Conservation (phyloP, 495 filamentous ascomycete genomes). For the Aspergillus steynii region DNA sequence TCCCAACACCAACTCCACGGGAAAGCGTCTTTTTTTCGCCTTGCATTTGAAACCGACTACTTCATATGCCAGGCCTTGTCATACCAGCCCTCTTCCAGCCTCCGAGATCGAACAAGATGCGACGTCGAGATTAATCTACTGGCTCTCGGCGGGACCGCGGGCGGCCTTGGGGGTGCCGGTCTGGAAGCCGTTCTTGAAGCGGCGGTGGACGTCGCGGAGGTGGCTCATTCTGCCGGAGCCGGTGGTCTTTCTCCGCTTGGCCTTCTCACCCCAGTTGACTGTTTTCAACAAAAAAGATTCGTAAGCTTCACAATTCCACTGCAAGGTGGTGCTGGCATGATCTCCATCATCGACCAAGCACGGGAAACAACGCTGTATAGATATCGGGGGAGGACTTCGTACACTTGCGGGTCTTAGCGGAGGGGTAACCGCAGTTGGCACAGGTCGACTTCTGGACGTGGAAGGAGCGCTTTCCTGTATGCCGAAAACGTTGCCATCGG, state of each 20-base stretch:
- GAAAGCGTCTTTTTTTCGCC: slow-evolving; percentile 42
- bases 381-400: slow-evolving; percentile 53
- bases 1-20: slow-evolving; percentile 44
- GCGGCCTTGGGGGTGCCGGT: slow-evolving; percentile 83
- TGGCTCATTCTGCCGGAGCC: slow-evolving; percentile 91
- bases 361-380: slow-evolving; percentile 2
- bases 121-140: slow-evolving; percentile 45
- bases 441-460: slow-evolving; percentile 99
- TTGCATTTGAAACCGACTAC: slow-evolving; percentile 41
- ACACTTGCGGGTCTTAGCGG: slow-evolving; percentile 98
- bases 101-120: slow-evolving; percentile 47
- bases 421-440: slow-evolving; percentile 94
- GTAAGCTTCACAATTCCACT: slow-evolving; percentile 28
- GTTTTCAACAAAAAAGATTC: slow-evolving; percentile 29
- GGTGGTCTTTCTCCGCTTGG: slow-evolving; percentile 98
- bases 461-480: slow-evolving; percentile 84
- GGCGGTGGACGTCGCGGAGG: slow-evolving; percentile 84
- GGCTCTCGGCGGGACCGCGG: slow-evolving; percentile 56
- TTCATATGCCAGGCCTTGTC: slow-evolving; percentile 46
- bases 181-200: slow-evolving; percentile 96
- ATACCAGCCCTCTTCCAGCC: slow-evolving; percentile 49
- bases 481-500: slow-evolving; percentile 27
- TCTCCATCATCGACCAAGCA: slow-evolving; percentile 17
- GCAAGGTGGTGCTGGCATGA: slow-evolving; percentile 9
- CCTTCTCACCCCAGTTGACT: slow-evolving; percentile 99